These are phyloP conservation scores for Tolypocladium ophioglossoides DNA, from an alignment of 2,329 filamentous ascomycete genomes.

Conservation along the genomic window DNA sequence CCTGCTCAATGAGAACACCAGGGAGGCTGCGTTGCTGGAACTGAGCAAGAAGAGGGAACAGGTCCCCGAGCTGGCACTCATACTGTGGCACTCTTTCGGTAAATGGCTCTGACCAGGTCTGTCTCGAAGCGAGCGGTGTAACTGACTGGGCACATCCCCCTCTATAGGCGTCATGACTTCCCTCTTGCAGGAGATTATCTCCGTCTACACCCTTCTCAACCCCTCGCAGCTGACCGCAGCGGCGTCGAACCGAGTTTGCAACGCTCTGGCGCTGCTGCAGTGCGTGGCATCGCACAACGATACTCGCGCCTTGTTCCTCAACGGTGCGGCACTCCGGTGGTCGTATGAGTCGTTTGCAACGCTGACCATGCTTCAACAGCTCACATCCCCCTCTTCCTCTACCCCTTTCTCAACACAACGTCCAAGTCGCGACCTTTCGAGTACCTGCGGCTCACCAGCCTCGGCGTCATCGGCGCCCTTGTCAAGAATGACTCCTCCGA, in stretches of 20 bases:
- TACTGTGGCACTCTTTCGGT: slow-evolving; percentile 98
- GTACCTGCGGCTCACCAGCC: slow-evolving; percentile 87
- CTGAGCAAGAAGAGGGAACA: slow-evolving; percentile 98
- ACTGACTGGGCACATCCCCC: background rate
- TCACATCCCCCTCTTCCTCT: slow-evolving; percentile 94
- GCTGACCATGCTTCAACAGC: slow-evolving; percentile 39
- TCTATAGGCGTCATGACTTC: slow-evolving; percentile 88
- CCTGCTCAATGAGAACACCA: slow-evolving; percentile 73
- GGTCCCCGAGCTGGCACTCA: slow-evolving; percentile 89
- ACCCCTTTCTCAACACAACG: slow-evolving; percentile 96
- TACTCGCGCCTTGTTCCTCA: slow-evolving; percentile 85
- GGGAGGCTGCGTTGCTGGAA: slow-evolving; percentile 86
- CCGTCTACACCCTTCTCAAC: slow-evolving; percentile 92
- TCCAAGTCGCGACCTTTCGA: slow-evolving; percentile 97
- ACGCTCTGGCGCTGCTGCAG: slow-evolving; percentile 88
- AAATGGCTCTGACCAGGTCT: slow-evolving; percentile 21
- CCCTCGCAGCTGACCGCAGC: slow-evolving; percentile 94
- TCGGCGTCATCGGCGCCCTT: slow-evolving; percentile 91
- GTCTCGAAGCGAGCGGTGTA: background rate
- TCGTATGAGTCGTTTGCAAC: background rate
- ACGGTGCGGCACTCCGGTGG: slow-evolving; percentile 48
- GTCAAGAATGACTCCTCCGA: slow-evolving; percentile 99
- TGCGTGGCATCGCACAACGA: slow-evolving; percentile 97
- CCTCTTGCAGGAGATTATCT: slow-evolving; percentile 95
- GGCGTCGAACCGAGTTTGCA: slow-evolving; percentile 96